Conservation (phyloP, 805 yeast genomes). For the Sugiyamaella boreocaroliniensis region DNA sequence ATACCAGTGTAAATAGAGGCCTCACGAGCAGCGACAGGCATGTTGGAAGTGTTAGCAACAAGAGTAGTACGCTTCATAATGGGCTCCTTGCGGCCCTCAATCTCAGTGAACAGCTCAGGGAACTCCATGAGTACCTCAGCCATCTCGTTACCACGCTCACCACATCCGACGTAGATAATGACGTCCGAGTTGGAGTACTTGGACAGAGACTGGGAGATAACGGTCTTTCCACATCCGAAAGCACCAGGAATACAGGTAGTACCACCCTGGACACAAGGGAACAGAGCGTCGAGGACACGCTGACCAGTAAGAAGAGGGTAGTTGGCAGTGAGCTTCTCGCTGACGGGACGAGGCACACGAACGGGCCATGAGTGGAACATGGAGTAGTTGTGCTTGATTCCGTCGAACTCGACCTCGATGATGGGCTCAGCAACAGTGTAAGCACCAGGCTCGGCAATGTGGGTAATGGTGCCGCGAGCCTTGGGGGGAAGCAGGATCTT, state of each 20-base stretch:
- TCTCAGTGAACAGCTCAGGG: constrained; percentile 92
- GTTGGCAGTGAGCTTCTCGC: constrained; percentile 89
- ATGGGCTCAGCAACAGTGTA: constrained; percentile 86
- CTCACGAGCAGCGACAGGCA: constrained; percentile 99
- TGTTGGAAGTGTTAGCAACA: constrained; percentile 97
- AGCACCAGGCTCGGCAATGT: constrained; percentile 83
- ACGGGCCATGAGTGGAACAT: constrained; percentile 99
- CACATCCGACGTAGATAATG: constrained; percentile 92
- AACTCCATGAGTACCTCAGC: constrained; percentile 99
- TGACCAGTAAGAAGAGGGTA: constrained; percentile 96
- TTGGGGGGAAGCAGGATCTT: constrained; percentile 94
- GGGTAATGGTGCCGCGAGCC: constrained; percentile 94
- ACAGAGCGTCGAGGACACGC: constrained; percentile 94
- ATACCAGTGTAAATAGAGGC: constrained; percentile 99
- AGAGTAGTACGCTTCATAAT: constrained; percentile 99
- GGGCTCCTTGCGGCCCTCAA: constrained; percentile 91
- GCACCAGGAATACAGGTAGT: constrained; percentile 99
- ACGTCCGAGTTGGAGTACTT: constrained; percentile 97
- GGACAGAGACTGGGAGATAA: constrained; percentile 93
- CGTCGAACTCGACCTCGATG: constrained; percentile 92
- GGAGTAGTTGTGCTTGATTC: constrained; percentile 68
- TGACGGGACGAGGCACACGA: constrained; percentile 98
- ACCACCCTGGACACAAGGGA: constrained; percentile 99
- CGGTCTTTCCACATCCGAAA: constrained; percentile 98
- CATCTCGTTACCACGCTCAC: constrained; percentile 99